Conservation (phyloP, 441 rosid genomes). For the Metrosideros polymorpha region DNA sequence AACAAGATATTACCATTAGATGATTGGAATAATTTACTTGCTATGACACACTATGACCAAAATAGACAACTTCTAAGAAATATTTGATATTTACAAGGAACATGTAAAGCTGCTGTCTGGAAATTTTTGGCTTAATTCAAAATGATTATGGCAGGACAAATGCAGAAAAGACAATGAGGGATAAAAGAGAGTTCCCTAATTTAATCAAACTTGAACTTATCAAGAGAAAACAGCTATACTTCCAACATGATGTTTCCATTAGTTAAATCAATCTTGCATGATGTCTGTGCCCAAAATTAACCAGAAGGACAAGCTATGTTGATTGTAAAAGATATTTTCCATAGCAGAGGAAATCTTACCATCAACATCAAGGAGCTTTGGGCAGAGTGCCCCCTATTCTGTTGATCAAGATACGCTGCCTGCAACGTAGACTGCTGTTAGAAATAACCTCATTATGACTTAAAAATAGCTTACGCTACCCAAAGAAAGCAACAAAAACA, state of each 20-base stretch:
- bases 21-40: neutral
- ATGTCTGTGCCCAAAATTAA: neutral
- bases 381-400: conserved; percentile 23
- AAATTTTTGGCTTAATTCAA: neutral
- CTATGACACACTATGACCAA: neutral
- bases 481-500: conserved; percentile 6
- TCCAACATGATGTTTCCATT: neutral
- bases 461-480: neutral
- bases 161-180: neutral
- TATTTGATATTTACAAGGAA: neutral
- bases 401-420: conserved; percentile 70
- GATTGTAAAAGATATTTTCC: neutral
- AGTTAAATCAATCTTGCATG: neutral
- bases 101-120: neutral
- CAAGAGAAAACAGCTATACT: neutral
- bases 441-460: neutral
- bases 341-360: conserved; percentile 31
- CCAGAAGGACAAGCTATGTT: neutral
- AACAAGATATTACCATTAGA: conserved; percentile 1
- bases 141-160: neutral
- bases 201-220: neutral
- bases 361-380: conserved; percentile 49
- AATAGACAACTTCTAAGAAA: neutral
- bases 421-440: conserved; percentile 18
- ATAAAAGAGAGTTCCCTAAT: neutral